Conservation (phyloP, 306 rosid genomes). For the Styphnolobium japonicum region DNA sequence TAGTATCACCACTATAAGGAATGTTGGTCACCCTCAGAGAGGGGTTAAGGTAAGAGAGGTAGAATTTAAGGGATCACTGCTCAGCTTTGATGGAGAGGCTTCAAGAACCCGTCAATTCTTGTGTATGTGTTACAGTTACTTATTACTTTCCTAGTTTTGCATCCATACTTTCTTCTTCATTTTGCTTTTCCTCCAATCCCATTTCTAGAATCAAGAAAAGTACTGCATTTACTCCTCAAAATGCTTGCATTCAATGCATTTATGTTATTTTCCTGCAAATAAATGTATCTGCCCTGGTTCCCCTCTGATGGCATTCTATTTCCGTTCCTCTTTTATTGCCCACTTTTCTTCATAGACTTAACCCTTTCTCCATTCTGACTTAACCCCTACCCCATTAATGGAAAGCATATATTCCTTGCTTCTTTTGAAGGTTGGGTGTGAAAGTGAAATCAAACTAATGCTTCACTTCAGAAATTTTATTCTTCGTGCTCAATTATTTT, state of each 20-base stretch:
- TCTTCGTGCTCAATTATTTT: neutral
- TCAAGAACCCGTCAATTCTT: slow-evolving; percentile 83
- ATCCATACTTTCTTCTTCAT: neutral
- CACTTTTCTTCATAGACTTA: slow-evolving; percentile 26
- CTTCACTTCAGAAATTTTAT: neutral
- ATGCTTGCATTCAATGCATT: slow-evolving; percentile 54
- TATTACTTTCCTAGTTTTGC: neutral
- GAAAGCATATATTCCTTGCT: slow-evolving; percentile 35
- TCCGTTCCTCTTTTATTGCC: slow-evolving; percentile 28
- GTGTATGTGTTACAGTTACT: slow-evolving; percentile 51
- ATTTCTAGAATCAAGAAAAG: slow-evolving; percentile 37
- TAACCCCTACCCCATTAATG: slow-evolving; percentile 26
- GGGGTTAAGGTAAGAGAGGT: neutral
- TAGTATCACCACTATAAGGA: slow-evolving; percentile 55
- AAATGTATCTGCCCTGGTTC: slow-evolving; percentile 18
- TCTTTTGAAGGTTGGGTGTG: slow-evolving; percentile 18
- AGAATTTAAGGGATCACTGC: slow-evolving; percentile 35
- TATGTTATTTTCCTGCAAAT: slow-evolving; percentile 37
- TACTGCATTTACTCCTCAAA: slow-evolving; percentile 47
- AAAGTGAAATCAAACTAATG: slow-evolving; percentile 25
- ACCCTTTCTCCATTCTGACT: slow-evolving; percentile 26
- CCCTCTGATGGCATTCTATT: slow-evolving; percentile 34
- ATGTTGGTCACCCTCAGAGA: slow-evolving; percentile 56
- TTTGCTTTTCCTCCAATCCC: slow-evolving; percentile 24
- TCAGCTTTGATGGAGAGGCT: slow-evolving; percentile 74